A percentile compares a stretch with the other conserved stretches of the same genome.
Evolutionary conservation across 2,329 filamentous ascomycete species (phyloP).

Genomic region (Stylonectria norvegica): DNA sequence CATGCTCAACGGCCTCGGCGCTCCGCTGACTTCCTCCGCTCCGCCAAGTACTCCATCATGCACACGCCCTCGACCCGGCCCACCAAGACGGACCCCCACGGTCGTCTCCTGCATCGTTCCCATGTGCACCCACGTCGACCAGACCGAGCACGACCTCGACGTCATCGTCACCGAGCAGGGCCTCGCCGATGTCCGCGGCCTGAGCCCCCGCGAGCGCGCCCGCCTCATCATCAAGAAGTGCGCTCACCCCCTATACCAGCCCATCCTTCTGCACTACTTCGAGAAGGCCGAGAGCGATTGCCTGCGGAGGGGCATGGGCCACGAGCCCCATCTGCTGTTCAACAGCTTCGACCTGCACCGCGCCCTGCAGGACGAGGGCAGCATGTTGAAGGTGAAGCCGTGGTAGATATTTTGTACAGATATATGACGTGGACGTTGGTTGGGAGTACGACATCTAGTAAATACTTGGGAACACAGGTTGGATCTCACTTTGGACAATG

Average conservation of each 20-base stretch:
- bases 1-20: slow-evolving; percentile 83
- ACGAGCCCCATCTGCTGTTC: slow-evolving; percentile 84
- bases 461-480: too few relatives aligned
- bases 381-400: slow-evolving; percentile 74
- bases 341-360: slow-evolving; percentile 88
- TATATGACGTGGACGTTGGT: not conserved
- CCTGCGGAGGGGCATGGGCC: slow-evolving; percentile 80
- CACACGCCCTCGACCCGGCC: slow-evolving; percentile 82
- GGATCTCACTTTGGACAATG: too few relatives aligned
- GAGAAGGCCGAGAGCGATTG: slow-evolving; percentile 85
- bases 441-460: not conserved
- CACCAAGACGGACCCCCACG: slow-evolving; percentile 76
- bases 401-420: slow-evolving; percentile 43
- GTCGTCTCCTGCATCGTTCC: slow-evolving; percentile 87
- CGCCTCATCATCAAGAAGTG: slow-evolving; percentile 84
- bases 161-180: slow-evolving; percentile 76
- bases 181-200: slow-evolving; percentile 78
- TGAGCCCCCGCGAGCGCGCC: slow-evolving; percentile 75
- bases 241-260: slow-evolving; percentile 78
- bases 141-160: slow-evolving; percentile 90
- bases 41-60: slow-evolving; percentile 85
- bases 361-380: slow-evolving; percentile 76
- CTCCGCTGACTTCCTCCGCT: slow-evolving; percentile 76
- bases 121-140: slow-evolving; percentile 88
- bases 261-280: slow-evolving; percentile 79